These are phyloP conservation scores for Mycena capillaripes DNA, from an alignment of 768 basidiomycete species.

Conservation along the genomic window DNA sequence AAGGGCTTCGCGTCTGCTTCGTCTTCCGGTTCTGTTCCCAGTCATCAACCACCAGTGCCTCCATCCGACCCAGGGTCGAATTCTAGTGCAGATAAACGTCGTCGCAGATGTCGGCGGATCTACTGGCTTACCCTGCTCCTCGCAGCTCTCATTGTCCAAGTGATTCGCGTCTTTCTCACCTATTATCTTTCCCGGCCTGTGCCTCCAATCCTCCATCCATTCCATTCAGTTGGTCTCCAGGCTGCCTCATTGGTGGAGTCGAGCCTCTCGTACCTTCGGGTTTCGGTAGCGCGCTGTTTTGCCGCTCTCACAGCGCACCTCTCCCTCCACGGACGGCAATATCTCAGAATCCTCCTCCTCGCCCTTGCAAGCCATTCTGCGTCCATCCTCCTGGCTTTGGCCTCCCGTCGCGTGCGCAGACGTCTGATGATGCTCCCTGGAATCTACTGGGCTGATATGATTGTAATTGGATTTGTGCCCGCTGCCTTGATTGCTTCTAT, in stretches of 20 bases:
- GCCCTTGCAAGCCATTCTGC: too few relatives aligned
- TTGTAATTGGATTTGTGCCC: background rate
- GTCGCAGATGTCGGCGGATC: background rate
- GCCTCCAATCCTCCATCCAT: too few relatives aligned
- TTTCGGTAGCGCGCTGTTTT: background rate
- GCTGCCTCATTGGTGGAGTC: background rate
- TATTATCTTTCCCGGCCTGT: background rate
- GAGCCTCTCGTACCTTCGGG: background rate
- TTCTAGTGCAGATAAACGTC: too few relatives aligned
- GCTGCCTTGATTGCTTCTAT: background rate
- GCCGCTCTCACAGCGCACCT: background rate
- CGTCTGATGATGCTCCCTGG: fast-evolving
- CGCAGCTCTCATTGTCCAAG: background rate
- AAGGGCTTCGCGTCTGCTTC: background rate
- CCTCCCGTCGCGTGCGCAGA: background rate
- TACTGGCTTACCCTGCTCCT: background rate
- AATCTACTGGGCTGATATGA: too few relatives aligned
- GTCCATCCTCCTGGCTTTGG: background rate
- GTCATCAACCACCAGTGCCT: background rate
- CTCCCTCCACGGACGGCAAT: background rate
- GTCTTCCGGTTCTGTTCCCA: background rate
- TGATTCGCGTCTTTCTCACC: background rate
- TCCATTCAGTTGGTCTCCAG: too few relatives aligned
- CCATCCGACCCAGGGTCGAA: background rate
- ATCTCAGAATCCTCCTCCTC: background rate